These are phyloP conservation scores for Nitzschia inconspicua DNA, from an alignment of 108 stramenopile species.

Conservation along the genomic window DNA sequence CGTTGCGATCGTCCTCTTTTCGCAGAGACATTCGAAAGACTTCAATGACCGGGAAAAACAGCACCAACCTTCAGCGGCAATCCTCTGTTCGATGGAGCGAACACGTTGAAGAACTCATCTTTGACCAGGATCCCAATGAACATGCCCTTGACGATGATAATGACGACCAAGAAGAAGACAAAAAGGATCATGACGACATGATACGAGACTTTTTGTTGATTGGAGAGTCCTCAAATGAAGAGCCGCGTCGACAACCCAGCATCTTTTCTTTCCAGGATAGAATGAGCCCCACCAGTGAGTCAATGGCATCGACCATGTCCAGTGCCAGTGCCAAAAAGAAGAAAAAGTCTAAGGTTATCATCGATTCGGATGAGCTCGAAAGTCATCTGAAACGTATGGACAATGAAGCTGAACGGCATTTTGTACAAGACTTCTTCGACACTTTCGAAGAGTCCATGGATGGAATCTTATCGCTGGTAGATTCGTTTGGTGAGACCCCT, in stretches of 20 bases:
- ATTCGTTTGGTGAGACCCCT: conserved; percentile 1
- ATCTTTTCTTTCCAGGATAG: no score
- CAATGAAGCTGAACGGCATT: conserved; percentile 22
- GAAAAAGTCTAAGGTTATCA: conserved; percentile 15
- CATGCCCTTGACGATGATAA: neutral
- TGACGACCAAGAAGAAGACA: neutral
- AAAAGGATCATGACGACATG: neutral
- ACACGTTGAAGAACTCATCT: conserved; percentile 49
- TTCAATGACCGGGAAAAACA: neutral
- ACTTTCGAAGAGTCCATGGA: conserved; percentile 35
- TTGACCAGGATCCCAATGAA: conserved; percentile 25
- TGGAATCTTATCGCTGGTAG: conserved; percentile 18
- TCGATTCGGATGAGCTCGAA: conserved; percentile 22
- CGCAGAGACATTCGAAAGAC: neutral
- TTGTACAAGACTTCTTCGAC: conserved; percentile 33
- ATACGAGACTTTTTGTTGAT: neutral
- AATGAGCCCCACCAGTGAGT: neutral
- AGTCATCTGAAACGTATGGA: conserved; percentile 29
- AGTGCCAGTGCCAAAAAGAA: neutral
- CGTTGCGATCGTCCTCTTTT: no score
- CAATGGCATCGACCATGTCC: neutral
- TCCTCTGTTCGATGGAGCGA: conserved; percentile 42
- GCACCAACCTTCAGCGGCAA: neutral
- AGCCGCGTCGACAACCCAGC: neutral
- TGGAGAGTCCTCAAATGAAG: neutral